Evolutionary conservation across 306 rosid species (phyloP).

Genomic region (Ziziphus jujuba): DNA sequence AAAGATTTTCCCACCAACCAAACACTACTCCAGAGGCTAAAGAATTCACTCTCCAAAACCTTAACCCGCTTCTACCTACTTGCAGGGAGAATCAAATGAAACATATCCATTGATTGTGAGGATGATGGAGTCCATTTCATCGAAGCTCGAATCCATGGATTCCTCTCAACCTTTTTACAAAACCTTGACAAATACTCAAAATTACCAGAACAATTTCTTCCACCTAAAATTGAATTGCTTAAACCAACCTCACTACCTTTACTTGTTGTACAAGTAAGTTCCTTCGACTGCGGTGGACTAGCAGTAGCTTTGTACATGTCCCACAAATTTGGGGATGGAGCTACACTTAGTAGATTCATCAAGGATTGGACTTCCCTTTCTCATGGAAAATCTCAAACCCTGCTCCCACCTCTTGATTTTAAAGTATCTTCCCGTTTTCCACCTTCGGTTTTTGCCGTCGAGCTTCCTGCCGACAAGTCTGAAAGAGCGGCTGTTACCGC

Average conservation of each 20-base stretch:
- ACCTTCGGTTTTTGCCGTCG: neutral
- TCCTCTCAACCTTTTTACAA: conserved; percentile 20
- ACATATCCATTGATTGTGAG: conserved; percentile 35
- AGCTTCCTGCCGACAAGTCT: neutral
- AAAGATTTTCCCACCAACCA: neutral
- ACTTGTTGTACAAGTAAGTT: conserved; percentile 37
- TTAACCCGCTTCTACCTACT: conserved; percentile 47
- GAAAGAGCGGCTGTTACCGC: neutral
- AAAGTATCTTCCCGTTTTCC: conserved; percentile 22
- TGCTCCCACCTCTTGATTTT: neutral
- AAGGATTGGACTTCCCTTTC: conserved; percentile 37
- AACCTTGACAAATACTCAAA: conserved; percentile 6
- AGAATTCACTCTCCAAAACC: conserved; percentile 43
- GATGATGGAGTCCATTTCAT: conserved; percentile 40
- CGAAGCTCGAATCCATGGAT: conserved; percentile 25
- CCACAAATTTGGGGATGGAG: conserved; percentile 48
- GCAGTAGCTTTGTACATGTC: conserved; percentile 41
- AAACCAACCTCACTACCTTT: conserved; percentile 21
- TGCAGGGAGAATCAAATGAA: conserved; percentile 47
- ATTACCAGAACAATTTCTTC: conserved; percentile 28
- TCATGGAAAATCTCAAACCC: neutral
- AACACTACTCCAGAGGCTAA: conserved; percentile 26
- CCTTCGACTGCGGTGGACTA: conserved; percentile 55
- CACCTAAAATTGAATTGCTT: conserved; percentile 1
- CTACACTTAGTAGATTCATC: conserved; percentile 39